Conservation (phyloP, 2,329 filamentous ascomycete species). For the Epichloe amarillans region DNA sequence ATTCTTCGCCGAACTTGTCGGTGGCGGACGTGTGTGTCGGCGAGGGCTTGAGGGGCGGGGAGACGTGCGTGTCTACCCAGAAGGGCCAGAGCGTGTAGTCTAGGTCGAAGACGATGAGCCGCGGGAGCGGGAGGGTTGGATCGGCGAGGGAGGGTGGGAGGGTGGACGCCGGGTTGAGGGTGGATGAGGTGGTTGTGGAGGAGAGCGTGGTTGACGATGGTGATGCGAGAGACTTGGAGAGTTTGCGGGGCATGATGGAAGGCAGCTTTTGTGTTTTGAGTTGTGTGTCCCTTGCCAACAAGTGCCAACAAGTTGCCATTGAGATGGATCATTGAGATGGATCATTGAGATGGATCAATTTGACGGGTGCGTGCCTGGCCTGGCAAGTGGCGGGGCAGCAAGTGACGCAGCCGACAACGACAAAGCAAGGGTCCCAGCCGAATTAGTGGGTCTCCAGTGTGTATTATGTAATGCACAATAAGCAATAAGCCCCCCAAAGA, state of each 20-base stretch:
- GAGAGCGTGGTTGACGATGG: slow-evolving; percentile 2
- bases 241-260: slow-evolving; percentile 18
- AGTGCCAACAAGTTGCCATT: too few species aligned
- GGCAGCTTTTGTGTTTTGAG: too few species aligned
- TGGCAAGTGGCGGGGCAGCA: too few species aligned
- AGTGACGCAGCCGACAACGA: too few species aligned
- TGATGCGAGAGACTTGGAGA: slow-evolving; percentile 15
- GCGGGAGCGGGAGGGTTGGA: slow-evolving; percentile 54
- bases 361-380: too few species aligned
- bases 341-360: too few species aligned
- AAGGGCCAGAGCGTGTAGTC: slow-evolving; percentile 99
- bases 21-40: slow-evolving; percentile 28
- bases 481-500: too few species aligned
- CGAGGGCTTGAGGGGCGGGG: slow-evolving; percentile 50
- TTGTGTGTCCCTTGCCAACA: too few species aligned
- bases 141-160: slow-evolving; percentile 33
- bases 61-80: slow-evolving; percentile 91
- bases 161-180: background rate
- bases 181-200: background rate
- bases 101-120: slow-evolving; percentile 82
- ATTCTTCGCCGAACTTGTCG: slow-evolving; percentile 51
- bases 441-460: too few species aligned
- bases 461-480: too few species aligned
- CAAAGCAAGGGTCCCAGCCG: too few species aligned
- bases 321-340: too few species aligned